Conservation (phyloP, 2,329 filamentous ascomycete species). For the Sphaerostilbella broomeana region DNA sequence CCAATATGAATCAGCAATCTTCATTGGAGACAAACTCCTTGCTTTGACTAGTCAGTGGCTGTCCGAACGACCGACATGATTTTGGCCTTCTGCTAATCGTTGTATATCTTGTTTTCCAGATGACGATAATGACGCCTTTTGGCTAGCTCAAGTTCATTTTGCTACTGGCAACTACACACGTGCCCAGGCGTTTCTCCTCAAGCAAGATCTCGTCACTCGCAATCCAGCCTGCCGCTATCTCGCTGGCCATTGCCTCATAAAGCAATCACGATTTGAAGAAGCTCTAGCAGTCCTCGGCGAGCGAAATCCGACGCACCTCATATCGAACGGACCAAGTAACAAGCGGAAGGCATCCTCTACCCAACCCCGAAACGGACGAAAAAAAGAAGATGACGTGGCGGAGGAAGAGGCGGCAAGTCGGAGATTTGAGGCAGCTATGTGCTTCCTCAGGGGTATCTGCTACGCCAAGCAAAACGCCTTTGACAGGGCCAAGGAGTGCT, state of each 20-base stretch:
- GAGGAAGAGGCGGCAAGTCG: constrained; percentile 68
- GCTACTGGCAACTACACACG: constrained; percentile 90
- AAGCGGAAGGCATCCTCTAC: constrained; percentile 28
- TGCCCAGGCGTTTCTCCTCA: constrained; percentile 76
- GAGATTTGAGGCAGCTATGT: constrained; percentile 94
- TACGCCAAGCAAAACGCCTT: constrained; percentile 97
- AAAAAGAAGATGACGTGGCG: constrained; percentile 33
- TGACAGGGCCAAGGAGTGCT: constrained; percentile 94
- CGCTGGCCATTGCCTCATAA: constrained; percentile 88
- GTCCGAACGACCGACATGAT: neutral
- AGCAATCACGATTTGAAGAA: constrained; percentile 84
- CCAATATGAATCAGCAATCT: constrained; percentile 94
- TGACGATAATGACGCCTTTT: constrained; percentile 90
- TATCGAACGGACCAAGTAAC: constrained; percentile 47
- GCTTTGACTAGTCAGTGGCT: constrained; percentile 78
- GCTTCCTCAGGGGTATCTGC: constrained; percentile 86
- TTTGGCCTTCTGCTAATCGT: constrained; percentile 9
- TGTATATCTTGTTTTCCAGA: constrained; percentile 44
- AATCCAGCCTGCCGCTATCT: constrained; percentile 89
- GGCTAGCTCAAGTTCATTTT: constrained; percentile 98
- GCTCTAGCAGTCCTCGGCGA: constrained; percentile 82
- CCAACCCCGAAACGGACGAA: constrained; percentile 28
- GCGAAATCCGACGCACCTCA: constrained; percentile 85
- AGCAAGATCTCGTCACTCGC: constrained; percentile 72
- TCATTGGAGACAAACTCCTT: constrained; percentile 93